Conservation (phyloP, 768 basidiomycete genomes). For the Trametes meyenii region DNA sequence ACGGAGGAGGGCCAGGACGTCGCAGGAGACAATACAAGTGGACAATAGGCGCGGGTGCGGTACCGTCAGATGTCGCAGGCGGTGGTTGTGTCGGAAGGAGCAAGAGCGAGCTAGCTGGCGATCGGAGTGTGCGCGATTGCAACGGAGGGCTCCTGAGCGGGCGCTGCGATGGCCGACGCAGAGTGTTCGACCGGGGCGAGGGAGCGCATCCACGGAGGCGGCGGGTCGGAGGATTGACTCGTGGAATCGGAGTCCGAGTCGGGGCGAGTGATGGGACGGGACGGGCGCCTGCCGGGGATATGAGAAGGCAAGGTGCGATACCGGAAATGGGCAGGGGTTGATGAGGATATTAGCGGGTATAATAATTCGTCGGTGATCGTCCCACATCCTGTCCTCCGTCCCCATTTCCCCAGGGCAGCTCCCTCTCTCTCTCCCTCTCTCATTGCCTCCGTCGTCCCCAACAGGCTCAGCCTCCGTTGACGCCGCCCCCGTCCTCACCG, state of each 20-base stretch:
- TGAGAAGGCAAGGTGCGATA: conserved; percentile 8
- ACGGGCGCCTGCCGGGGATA: conserved; percentile 7
- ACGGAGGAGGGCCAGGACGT: too few species aligned
- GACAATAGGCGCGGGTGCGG: too few species aligned
- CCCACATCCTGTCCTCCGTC: conserved; percentile 17
- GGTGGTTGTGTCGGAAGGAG: too few species aligned
- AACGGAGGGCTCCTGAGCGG: too few species aligned
- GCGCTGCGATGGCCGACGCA: too few species aligned
- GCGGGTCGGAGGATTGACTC: too few species aligned
- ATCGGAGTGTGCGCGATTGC: too few species aligned
- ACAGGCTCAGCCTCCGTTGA: not conserved
- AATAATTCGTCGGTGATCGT: conserved; percentile 22
- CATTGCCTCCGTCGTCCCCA: not conserved
- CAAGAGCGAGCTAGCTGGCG: too few species aligned
- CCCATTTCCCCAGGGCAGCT: conserved; percentile 2
- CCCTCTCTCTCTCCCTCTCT: not conserved
- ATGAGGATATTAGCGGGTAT: conserved; percentile 16
- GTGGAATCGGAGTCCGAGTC: too few species aligned
- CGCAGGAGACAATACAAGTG: too few species aligned
- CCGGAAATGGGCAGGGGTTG: conserved; percentile 10
- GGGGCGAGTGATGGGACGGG: not conserved
- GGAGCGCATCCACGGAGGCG: not conserved
- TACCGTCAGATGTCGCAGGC: too few species aligned
- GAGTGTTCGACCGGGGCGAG: not conserved
- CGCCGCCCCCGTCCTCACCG: conserved; percentile 17